Percentiles rank a stretch among this genome's conserved stretches.
Conservation (phyloP, 2,329 filamentous ascomycete genomes). For the Trichoderma atrobrunneum region DNA sequence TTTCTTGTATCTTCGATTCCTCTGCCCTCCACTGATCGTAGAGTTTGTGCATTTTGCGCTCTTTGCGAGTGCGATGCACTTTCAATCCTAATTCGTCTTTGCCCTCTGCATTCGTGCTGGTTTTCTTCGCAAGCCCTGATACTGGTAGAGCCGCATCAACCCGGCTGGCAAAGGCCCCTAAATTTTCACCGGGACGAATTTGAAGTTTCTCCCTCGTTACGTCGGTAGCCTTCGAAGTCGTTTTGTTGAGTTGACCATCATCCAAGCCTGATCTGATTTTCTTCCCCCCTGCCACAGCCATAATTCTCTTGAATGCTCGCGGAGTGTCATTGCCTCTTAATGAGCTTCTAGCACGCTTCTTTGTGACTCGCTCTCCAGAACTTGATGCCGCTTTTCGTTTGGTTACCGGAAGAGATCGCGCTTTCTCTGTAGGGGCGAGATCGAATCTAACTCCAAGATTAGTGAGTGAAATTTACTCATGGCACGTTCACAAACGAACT, state of each 20-base stretch:
- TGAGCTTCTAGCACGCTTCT: conserved; percentile 45
- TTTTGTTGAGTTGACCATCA: conserved; percentile 51
- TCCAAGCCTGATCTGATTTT: conserved; percentile 64
- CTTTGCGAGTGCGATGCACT: conserved; percentile 73
- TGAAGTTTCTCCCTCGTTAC: conserved; percentile 49
- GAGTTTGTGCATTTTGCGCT: conserved; percentile 76
- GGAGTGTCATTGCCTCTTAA: conserved; percentile 72
- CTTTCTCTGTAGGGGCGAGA: conserved; percentile 48
- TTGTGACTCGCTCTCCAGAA: conserved; percentile 41
- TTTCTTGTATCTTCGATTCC: conserved; percentile 60
- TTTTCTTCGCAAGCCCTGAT: conserved; percentile 64
- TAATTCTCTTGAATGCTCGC: conserved; percentile 79
- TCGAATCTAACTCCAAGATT: conserved; percentile 42
- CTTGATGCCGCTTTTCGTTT: conserved; percentile 20
- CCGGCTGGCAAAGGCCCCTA: conserved; percentile 76
- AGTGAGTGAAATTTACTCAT: not conserved
- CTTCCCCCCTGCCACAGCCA: conserved; percentile 68
- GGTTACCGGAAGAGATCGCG: conserved; percentile 48
- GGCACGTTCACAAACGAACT: conserved; percentile 37
- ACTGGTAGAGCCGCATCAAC: conserved; percentile 85
- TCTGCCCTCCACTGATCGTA: conserved; percentile 75
- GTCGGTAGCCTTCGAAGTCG: conserved; percentile 24
- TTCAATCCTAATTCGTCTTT: conserved; percentile 65
- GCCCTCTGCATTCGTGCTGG: conserved; percentile 48
- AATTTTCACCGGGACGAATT: conserved; percentile 78